Base-by-base conservation (phyloP, 345 rosid genomes). In the Eucalyptus rudis region DNA sequence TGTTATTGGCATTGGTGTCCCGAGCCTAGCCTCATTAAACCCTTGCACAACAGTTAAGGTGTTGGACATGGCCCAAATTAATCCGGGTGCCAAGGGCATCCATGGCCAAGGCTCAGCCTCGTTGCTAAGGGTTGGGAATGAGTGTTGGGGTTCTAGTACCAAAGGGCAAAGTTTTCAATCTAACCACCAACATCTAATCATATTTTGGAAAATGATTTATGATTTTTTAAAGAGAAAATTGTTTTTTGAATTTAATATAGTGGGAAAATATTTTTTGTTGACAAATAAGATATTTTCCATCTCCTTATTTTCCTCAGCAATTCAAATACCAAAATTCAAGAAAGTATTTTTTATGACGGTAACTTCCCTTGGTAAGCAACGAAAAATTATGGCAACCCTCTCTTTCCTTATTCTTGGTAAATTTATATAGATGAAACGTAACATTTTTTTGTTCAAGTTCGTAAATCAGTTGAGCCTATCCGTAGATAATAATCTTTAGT, bases 51-150 rank as follows among this genome's bases (percentile, higher is more conserved):
- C 0, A 1, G 13, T 24, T 4, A 1, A 56, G 29, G 62, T 10
- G 62, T 56, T 56, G 62, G 62, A 24, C 6, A 24, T 2, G 29
- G 27, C 27, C 13, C 1, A 56, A 1, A 24, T 56, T 22, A 8
- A 56, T 56, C 1, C 3, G 5, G 0, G 0, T 56, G 3, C 58
- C 0, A 0, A 2, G 58, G 58, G 24, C 58, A 19, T 52, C 0
- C 4, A 1, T 52, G 24, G 4, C 58, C 0, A 19, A 0, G 25
- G 58, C 24, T 52, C 4, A 52, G 0, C 58, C 58, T 52, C 5
- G 0, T 56, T 56, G 29, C 62, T 2, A 10, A 56, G 29, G 62
- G 62, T 0, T 1, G 6, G 2, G 6, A 56, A 56, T 56, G 62
- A 24, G 62, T 10, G 3, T 52, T 8, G 58, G 25, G 4, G 25